phyloP scores from a whole-genome alignment of 2,329 filamentous ascomycete genomes.

The Fusarium luffae region DNA sequence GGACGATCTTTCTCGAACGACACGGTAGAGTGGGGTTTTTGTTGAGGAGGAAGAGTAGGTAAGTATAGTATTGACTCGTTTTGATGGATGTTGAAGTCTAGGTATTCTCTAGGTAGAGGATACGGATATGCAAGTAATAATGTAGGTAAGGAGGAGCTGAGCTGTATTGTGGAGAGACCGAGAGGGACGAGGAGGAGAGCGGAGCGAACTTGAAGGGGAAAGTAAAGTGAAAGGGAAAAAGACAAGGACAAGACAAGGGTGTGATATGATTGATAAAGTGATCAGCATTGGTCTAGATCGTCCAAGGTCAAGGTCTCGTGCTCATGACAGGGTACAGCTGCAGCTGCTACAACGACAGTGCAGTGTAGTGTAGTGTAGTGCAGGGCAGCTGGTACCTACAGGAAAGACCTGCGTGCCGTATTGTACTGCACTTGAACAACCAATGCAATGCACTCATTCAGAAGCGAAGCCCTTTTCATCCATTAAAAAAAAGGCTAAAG shows the following conservation, averaged over 20 bases:
- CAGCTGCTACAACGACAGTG: neutral
- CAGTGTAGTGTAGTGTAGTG: neutral
- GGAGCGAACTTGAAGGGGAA: neutral
- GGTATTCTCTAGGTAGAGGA: neutral
- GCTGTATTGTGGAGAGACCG: slow-evolving; percentile 2
- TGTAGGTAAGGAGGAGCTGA: neutral
- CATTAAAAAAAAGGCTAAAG: neutral
- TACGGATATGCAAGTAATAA: neutral
- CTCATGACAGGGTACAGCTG: slow-evolving; percentile 10
- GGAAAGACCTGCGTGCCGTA: neutral
- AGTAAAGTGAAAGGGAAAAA: neutral
- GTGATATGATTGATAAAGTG: slow-evolving; percentile 25
- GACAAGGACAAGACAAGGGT: slow-evolving; percentile 1
- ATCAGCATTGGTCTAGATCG: slow-evolving; percentile 31
- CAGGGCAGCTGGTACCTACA: neutral
- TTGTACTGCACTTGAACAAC: neutral
- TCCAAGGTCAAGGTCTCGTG: slow-evolving; percentile 27
- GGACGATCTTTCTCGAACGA: slow-evolving; percentile 19
- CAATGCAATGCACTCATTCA: neutral
- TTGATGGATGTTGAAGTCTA: too few relatives aligned
- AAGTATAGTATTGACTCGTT: too few relatives aligned
- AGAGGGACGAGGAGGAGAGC: neutral
- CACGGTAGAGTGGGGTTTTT: neutral
- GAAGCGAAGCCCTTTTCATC: neutral
- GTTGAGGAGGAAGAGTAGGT: neutral